Conservation (phyloP, 768 basidiomycete genomes). For the Auricularia heimuer region DNA sequence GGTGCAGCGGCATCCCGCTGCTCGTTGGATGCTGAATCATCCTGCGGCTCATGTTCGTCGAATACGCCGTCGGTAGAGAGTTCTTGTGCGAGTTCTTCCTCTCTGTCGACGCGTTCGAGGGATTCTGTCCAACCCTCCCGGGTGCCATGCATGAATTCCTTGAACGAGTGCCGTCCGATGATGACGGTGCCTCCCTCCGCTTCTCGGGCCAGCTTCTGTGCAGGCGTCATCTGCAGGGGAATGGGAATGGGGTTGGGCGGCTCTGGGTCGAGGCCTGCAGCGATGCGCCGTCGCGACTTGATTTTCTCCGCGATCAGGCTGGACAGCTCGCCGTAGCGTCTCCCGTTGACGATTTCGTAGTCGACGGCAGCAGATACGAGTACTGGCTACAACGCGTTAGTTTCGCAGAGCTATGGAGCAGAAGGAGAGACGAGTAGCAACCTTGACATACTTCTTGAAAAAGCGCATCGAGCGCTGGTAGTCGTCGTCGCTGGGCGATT, state of each 20-base stretch:
- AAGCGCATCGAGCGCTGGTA: constrained; percentile 72
- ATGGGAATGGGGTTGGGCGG: constrained; percentile 30
- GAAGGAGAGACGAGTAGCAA: constrained; percentile 22
- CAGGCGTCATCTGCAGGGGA: constrained; percentile 43
- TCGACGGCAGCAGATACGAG: constrained; percentile 91
- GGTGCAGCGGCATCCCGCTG: constrained; percentile 29
- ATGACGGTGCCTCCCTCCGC: constrained; percentile 79
- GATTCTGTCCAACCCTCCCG: constrained; percentile 75
- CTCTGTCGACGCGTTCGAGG: constrained; percentile 55
- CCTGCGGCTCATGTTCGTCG: constrained; percentile 44
- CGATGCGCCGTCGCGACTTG: constrained; percentile 55
- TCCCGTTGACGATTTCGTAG: constrained; percentile 74
- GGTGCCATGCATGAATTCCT: constrained; percentile 89
- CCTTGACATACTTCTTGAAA: constrained; percentile 97
- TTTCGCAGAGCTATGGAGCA: neutral
- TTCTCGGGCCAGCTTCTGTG: constrained; percentile 45
- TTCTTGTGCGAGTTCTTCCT: constrained; percentile 57
- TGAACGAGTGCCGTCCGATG: constrained; percentile 82
- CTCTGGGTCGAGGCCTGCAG: constrained; percentile 52
- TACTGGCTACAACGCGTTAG: constrained; percentile 53
- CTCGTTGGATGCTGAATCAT: constrained; percentile 15
- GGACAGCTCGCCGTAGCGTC: constrained; percentile 80
- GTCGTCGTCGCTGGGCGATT: constrained; percentile 95
- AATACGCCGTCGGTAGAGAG: constrained; percentile 69
- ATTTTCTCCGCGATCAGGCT: constrained; percentile 64